Base-by-base conservation (phyloP, 768 basidiomycete species). In the Trametopsis cervina region DNA sequence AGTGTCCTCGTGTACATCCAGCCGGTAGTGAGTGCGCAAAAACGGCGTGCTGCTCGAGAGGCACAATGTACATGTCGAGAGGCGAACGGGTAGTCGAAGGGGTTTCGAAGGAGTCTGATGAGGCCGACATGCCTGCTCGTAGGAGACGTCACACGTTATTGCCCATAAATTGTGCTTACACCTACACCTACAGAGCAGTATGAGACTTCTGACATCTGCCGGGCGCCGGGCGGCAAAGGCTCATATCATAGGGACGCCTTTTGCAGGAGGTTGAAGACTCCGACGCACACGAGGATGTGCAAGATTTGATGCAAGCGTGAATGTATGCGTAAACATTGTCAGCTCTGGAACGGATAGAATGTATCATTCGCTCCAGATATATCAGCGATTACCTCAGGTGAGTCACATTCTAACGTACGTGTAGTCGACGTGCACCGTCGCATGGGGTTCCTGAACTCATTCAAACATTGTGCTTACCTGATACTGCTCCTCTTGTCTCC, bases 51-150 rank as follows among this genome's bases (percentile, higher is more conserved):
- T 86, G 82, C 55, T 83, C 82, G 10, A 74, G 65, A 42, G 75
- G 76, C 46, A 80, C 83, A 46, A 60, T 89, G 20, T 88, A 85
- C 62, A 78, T 74, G 6, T 92, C 89, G 89, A 88, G 83, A 53
- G 86, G 88, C 53, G 88, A 90, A 57, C 89, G 85, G 85, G 65
- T 80, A 13, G 74, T 71, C 23, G 44, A 45, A 5, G 47, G 47
- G 24, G 70, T 64, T 4, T 76, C 72, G 3, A 69, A 67, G 17
- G 75, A 76, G 38, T 81, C 80, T 58, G 66, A 69, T 52, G 90
- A 91, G 58, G 84, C 91, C 66, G 89, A 88, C 5, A 79, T 96
- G 3, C 93, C 93, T 26, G 77, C 85, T n/a, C 79, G 88, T 87
- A 60, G 67, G 89, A 77, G 23, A n/a, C n/a, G n/a, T n/a, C n/a